Conservation (phyloP, 164 flowering plant species). For the Paratinospora sagittata region DNA sequence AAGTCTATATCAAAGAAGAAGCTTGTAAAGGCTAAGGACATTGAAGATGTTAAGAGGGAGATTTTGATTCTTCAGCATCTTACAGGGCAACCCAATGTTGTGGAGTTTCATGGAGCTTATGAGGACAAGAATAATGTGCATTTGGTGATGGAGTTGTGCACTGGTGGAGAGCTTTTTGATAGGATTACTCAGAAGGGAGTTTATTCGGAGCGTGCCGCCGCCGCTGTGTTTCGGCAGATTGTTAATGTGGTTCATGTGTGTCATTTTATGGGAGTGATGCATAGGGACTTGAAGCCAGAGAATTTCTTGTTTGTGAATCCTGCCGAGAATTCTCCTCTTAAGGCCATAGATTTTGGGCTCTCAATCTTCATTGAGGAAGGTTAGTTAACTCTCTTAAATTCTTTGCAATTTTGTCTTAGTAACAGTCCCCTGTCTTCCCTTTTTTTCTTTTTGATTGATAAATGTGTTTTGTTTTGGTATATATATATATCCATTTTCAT, state of each 20-base stretch:
- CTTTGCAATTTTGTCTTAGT: too few species aligned
- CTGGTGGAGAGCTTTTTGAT: conserved; percentile 90
- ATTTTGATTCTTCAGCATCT: conserved; percentile 60
- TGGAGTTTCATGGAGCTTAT: conserved; percentile 74
- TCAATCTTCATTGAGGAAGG: conserved; percentile 92
- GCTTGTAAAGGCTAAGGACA: conserved; percentile 40
- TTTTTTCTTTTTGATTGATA: too few species aligned
- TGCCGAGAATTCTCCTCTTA: conserved; percentile 52
- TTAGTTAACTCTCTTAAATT: too few species aligned
- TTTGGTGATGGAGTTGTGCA: conserved; percentile 87
- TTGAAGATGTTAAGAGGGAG: conserved; percentile 70
- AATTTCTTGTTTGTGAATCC: conserved; percentile 62
- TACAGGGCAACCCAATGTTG: conserved; percentile 83
- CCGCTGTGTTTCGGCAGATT: conserved; percentile 52
- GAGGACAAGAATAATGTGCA: conserved; percentile 58
- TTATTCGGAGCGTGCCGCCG: conserved; percentile 73
- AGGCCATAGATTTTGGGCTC: conserved; percentile 84
- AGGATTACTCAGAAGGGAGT: conserved; percentile 54
- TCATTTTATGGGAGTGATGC: conserved; percentile 95
- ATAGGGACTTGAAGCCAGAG: conserved; percentile 91
- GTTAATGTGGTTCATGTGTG: conserved; percentile 87
- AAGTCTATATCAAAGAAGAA: conserved; percentile 69
- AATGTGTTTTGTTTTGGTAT: too few species aligned
- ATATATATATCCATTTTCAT: too few species aligned
- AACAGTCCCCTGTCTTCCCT: too few species aligned